Base-by-base conservation (phyloP, 331 rosid species). In the Acacia pycnantha region DNA sequence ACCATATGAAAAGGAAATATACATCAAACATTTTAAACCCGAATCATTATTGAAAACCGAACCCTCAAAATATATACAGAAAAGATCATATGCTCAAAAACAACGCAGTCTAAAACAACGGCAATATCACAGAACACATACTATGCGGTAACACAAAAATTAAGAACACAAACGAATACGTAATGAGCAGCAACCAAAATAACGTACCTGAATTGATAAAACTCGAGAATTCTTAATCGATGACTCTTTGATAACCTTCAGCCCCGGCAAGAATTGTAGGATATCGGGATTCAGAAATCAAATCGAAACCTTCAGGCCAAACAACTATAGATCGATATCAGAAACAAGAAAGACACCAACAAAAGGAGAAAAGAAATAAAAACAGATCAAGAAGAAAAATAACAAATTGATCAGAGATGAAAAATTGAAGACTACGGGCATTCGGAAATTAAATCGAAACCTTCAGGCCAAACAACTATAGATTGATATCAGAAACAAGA, bases 121-220 rank as follows among this genome's bases (percentile, higher is more conserved):
- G 44, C 44, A 27, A 8, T 47, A 73, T 16, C 61, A 43, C 11
- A 47, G 16, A 18, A 27, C 43, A 43, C 11, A 47, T 27, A 9
- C 14, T 3, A 53, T 1, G 18, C 44, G 37, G 66, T 11, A 35
- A 41, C 13, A 26, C 9, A 67, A n/a, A 19, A 0, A 22, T 5
- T 11, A 24, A 24, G n/a, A 2, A n/a, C 27, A 13, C 9, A 72
- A 59, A 14, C 62, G 33, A 69, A 44, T 37, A 19, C 33, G 5
- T 0, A 4, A 24, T n/a, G 31, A 5, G 1, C 31, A 66, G 24
- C 0, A 13, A 22, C 26, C 59, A 14, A 48, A 51, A 37, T 13
- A 46, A 47, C 24, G 43, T 43, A 88, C 90, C 77, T 79, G 79
- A 0, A 70, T 72, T 14, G 85, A 56, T 66, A 33, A 78, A 16